phyloP scores from a whole-genome alignment of 352 stramenopile species.

The Phytophthora capsici region DNA sequence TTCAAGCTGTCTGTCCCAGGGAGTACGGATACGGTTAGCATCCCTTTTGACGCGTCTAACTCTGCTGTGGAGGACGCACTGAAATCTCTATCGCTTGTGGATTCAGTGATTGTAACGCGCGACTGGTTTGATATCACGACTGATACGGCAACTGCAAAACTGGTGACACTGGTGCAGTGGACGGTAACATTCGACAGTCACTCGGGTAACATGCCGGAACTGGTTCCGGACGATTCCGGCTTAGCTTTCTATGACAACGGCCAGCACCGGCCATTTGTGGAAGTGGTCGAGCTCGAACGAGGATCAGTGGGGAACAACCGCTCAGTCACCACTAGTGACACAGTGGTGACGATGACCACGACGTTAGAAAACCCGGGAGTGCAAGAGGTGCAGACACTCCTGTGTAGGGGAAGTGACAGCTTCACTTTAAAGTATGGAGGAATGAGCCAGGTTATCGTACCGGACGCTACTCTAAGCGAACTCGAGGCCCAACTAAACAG shows the following conservation, averaged over 20 bases:
- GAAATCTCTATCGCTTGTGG: slow-evolving; percentile 84
- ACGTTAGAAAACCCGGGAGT: slow-evolving; percentile 64
- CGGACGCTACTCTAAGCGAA: slow-evolving; percentile 55
- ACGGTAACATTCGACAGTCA: slow-evolving; percentile 69
- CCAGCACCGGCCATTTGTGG: slow-evolving; percentile 61
- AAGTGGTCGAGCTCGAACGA: slow-evolving; percentile 53
- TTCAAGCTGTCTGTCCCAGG: slow-evolving; percentile 74
- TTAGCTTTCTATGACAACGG: slow-evolving; percentile 53
- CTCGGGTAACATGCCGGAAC: slow-evolving; percentile 52
- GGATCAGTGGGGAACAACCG: slow-evolving; percentile 79
- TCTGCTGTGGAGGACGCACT: slow-evolving; percentile 68
- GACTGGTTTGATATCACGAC: slow-evolving; percentile 74
- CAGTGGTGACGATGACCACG: slow-evolving; percentile 57
- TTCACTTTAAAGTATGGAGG: slow-evolving; percentile 61
- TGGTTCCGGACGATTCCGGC: slow-evolving; percentile 50
- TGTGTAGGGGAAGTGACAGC: slow-evolving; percentile 46
- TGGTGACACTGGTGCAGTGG: slow-evolving; percentile 71
- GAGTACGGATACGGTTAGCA: slow-evolving; percentile 51
- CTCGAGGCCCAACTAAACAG: slow-evolving; percentile 60
- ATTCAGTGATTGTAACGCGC: slow-evolving; percentile 76
- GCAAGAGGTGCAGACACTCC: slow-evolving; percentile 72
- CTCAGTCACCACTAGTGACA: slow-evolving; percentile 61
- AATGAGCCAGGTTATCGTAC: slow-evolving; percentile 30
- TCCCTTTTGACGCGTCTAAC: slow-evolving; percentile 75
- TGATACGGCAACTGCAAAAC: slow-evolving; percentile 36